phyloP scores from a whole-genome alignment of 768 basidiomycete genomes.

The Boletus tomentosulus region DNA sequence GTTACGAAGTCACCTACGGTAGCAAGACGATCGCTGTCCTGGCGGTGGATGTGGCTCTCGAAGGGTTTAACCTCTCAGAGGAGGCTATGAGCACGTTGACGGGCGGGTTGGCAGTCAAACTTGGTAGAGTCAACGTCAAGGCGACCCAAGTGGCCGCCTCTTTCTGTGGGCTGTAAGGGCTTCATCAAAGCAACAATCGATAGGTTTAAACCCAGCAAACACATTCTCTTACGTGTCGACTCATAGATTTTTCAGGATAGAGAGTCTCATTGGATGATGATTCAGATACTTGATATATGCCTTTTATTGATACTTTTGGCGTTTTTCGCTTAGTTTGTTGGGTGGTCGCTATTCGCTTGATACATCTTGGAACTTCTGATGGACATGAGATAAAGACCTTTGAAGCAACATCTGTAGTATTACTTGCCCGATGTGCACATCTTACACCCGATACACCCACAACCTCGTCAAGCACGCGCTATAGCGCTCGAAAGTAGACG shows the following conservation, averaged over 20 bases:
- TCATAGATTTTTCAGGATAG: not conserved
- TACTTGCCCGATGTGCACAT: not conserved
- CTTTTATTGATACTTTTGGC: not conserved
- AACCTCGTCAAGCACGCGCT: too few relatives aligned
- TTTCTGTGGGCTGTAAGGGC: slow-evolving; percentile 39
- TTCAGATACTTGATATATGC: not conserved
- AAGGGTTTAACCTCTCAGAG: slow-evolving; percentile 47
- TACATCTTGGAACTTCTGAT: not conserved
- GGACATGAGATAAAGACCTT: not conserved
- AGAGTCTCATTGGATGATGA: not conserved
- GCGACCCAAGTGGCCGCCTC: slow-evolving; percentile 42
- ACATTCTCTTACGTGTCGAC: not conserved
- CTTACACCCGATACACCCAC: slow-evolving; percentile 38
- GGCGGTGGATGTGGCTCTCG: slow-evolving; percentile 26
- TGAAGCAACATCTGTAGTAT: not conserved
- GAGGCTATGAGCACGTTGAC: slow-evolving; percentile 54
- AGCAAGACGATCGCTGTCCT: slow-evolving; percentile 16
- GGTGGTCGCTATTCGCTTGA: too few relatives aligned
- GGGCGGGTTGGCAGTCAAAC: slow-evolving; percentile 38
- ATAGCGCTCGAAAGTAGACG: slow-evolving; percentile 38
- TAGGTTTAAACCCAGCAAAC: not conserved
- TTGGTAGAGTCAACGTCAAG: slow-evolving; percentile 47
- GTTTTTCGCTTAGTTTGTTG: not conserved
- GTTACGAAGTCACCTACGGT: slow-evolving; percentile 28
- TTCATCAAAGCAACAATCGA: too few relatives aligned